Percentiles rank a stretch among this genome's conserved stretches.
These are phyloP conservation scores for Aspergillus quadricinctus DNA, from an alignment of 2,329 filamentous ascomycete genomes.

Conservation along the genomic window DNA sequence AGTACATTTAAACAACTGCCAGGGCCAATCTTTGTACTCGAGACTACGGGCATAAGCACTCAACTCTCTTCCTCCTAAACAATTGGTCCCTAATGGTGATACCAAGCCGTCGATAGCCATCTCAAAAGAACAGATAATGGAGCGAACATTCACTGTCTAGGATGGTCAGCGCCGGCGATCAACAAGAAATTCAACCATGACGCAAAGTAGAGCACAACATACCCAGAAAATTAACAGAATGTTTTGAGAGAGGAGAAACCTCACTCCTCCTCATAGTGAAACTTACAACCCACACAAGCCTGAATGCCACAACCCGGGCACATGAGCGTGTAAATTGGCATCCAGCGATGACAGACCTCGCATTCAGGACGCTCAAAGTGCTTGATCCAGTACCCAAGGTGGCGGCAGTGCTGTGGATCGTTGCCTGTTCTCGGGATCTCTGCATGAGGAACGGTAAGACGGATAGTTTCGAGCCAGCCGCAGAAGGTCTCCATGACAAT, in stretches of 20 bases:
- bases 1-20: neutral
- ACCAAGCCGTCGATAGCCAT: neutral
- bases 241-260: neutral
- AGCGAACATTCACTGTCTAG: neutral
- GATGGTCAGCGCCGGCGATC: neutral
- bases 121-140: neutral
- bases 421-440: neutral
- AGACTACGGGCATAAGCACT: neutral
- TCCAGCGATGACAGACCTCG: slow-evolving; percentile 23
- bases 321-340: slow-evolving; percentile 24
- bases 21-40: neutral
- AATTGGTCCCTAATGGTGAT: neutral
- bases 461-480: slow-evolving; percentile 21
- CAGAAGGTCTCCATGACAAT: slow-evolving; percentile 26
- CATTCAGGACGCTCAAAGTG: slow-evolving; percentile 18
- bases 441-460: slow-evolving; percentile 14
- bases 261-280: slow-evolving; percentile 5
- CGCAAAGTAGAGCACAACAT: neutral
- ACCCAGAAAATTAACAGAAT: neutral
- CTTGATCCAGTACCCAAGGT: slow-evolving; percentile 27
- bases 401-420: slow-evolving; percentile 14
- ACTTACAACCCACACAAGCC: slow-evolving; percentile 31
- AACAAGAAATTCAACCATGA: neutral
- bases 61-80: neutral
- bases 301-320: slow-evolving; percentile 26